Conservation (phyloP, 2,329 filamentous ascomycete genomes). For the Ophiostoma novo-ulmi region DNA sequence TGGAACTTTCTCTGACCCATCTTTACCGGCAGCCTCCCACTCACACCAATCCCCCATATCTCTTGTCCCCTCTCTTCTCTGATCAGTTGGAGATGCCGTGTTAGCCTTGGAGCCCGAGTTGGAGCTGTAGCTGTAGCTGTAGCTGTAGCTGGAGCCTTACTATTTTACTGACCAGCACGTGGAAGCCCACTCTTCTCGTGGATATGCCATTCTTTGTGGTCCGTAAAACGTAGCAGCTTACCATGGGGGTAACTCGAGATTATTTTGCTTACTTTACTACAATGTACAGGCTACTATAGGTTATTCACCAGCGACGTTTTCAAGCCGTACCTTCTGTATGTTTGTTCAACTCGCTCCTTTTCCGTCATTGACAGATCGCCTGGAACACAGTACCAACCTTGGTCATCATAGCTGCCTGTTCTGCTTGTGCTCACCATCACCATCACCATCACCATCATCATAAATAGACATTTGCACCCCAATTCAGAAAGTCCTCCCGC, state of each 20-base stretch:
- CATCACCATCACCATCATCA: background rate
- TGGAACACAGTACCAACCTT: background rate
- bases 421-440: background rate
- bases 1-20: conserved; percentile 4
- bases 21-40: background rate
- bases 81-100: conserved; percentile 4
- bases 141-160: conserved; percentile 5
- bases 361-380: background rate
- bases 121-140: background rate
- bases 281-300: background rate
- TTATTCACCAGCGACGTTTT: background rate
- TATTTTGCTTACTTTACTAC: background rate
- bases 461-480: background rate
- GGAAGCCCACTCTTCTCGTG: conserved; percentile 14
- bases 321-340: background rate
- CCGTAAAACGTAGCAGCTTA: background rate
- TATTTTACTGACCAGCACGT: conserved; percentile 1
- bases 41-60: conserved; percentile 6
- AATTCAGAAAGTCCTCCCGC: background rate
- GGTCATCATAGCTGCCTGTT: background rate
- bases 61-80: background rate
- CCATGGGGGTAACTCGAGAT: too few species aligned
- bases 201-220: background rate
- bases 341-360: background rate
- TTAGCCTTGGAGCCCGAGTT: background rate